Conservation (phyloP, 257 asterid species). For the Petunia axillaris region DNA sequence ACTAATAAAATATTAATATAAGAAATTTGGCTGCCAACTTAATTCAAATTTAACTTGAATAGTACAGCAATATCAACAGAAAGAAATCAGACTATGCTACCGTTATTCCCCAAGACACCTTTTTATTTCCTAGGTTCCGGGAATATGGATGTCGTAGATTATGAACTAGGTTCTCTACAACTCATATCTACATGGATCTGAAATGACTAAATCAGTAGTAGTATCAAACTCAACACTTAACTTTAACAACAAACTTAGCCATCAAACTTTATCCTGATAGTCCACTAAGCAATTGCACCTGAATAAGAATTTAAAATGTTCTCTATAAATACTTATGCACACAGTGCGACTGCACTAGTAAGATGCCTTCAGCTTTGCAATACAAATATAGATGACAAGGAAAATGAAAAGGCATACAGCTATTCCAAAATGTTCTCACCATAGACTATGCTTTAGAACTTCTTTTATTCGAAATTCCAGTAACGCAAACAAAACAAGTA, state of each 20-base stretch:
- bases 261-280: neutral
- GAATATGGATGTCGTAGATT: neutral
- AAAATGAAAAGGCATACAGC: neutral
- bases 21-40: neutral
- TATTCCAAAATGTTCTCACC: neutral
- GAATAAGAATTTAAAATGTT: slow-evolving; percentile 8
- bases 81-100: neutral
- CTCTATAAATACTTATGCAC: neutral
- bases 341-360: neutral
- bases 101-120: neutral
- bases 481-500: neutral
- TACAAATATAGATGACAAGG: neutral
- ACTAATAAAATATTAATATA: neutral
- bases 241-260: neutral
- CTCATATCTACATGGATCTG: neutral
- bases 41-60: neutral
- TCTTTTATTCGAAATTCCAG: neutral
- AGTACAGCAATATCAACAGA: neutral
- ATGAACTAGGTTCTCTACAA: neutral
- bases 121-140: neutral
- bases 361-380: slow-evolving; percentile 7
- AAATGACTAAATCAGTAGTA: neutral
- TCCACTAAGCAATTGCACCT: neutral
- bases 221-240: neutral
- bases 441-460: neutral